Base-by-base conservation (phyloP, 108 stramenopile genomes). In the Fragilaria crotonensis region DNA sequence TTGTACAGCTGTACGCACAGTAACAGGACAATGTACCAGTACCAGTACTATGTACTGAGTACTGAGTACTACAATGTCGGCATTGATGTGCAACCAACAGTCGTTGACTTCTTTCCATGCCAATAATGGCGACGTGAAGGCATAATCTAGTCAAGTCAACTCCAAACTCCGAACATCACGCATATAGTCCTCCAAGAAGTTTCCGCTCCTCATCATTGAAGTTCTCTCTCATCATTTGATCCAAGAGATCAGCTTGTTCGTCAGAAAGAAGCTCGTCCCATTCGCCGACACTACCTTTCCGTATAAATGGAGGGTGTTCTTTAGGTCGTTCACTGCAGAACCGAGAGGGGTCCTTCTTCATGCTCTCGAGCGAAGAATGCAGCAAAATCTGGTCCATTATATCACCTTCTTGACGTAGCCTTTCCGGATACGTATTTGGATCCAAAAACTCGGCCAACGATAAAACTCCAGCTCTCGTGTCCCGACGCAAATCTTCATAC, bases 271-370 rank as follows among this genome's bases (percentile, higher is more conserved):
- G 47, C 44, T 79, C 78, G 18, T 62, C 44, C 73, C 73, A 79
- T 30, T 62, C 78, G 9, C 78, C 78, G 0, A 67, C 59, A 50
- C 70, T 75, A 48, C 78, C 78, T 19, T 67, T 59, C 49, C 78
- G 60, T 25, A 79, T 75, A 54, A 79, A 79, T 5, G 78, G 78
- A 29, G 74, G 45, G 49, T 71, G 67, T 47, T 68, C 73, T 30
- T 30, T 32, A 9, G 69, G 57, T 21, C 78, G 60, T 48, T 74
- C 70, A 57, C 78, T 79, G 36, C 73, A 71, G 70, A 72, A 79
- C 56, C 78, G 59, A 4, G 48, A 52, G 9, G 70, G 78, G 46
- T 75, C 48, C 25, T 71, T 48, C 58, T 75, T 70, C 78, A 79
- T 79, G 20, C 61, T 63, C 22, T 67, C 51, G 30, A 79, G 51